Evolutionary conservation across 2,329 filamentous ascomycete genomes (phyloP).

Genomic region (Talaromyces sp.): DNA sequence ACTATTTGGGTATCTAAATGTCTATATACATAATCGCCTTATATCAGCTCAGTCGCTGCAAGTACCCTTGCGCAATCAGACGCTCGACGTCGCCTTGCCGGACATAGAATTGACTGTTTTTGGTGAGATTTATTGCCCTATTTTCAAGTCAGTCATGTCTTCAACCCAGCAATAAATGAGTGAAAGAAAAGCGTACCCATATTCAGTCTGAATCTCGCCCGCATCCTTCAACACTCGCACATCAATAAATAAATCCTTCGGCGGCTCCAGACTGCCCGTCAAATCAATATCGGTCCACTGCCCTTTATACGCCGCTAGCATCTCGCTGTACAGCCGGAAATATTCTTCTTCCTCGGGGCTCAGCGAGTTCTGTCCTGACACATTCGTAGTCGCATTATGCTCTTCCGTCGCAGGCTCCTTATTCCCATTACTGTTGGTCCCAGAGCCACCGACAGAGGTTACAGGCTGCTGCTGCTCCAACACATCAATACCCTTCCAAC

Average conservation of each 20-base stretch:
- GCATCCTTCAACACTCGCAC: conserved; percentile 94
- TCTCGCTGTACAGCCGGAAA: conserved; percentile 82
- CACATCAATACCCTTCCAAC: conserved; percentile 85
- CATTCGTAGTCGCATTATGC: not conserved
- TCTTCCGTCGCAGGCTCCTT: not conserved
- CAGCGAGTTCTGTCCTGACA: conserved; percentile 64
- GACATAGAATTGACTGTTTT: conserved; percentile 98
- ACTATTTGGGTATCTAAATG: conserved; percentile 8
- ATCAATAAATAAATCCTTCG: conserved; percentile 94
- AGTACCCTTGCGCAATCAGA: conserved; percentile 87
- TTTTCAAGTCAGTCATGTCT: not conserved
- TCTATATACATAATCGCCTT: conserved; percentile 14
- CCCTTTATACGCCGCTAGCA: conserved; percentile 94
- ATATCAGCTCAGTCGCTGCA: conserved; percentile 78
- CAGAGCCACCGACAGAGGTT: not conserved
- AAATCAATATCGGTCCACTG: conserved; percentile 98
- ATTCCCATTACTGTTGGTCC: not conserved
- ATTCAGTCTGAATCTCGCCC: conserved; percentile 98
- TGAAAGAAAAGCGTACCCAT: conserved; percentile 64
- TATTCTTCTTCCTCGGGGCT: conserved; percentile 98
- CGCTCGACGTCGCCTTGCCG: conserved; percentile 93
- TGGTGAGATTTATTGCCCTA: conserved; percentile 91
- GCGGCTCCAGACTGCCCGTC: conserved; percentile 88
- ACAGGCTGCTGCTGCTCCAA: conserved; percentile 63
- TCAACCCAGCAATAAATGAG: not conserved